Percentiles rank a stretch among this genome's conserved stretches.
Conservation (phyloP, 1,284 basidiomycete species). For the Coniferiporia sulphurascens region DNA sequence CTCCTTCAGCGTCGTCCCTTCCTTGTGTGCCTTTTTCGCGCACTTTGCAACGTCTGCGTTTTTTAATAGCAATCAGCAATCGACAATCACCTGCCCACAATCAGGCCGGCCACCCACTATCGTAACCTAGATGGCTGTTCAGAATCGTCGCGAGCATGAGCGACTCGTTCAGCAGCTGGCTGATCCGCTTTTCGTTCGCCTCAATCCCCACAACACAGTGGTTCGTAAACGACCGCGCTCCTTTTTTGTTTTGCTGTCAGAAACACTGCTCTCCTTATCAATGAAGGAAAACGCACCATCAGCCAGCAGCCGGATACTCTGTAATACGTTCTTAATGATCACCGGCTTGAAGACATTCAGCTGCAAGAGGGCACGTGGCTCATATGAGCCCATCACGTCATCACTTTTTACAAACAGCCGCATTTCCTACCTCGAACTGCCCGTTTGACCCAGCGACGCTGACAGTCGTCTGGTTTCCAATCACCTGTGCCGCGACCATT, state of each 20-base stretch:
- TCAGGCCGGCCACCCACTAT: conserved; percentile 59
- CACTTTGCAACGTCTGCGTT: conserved; percentile 89
- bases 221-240: conserved; percentile 88
- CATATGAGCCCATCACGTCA: conserved; percentile 11
- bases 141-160: conserved; percentile 96
- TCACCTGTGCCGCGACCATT: conserved; percentile 98
- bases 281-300: conserved; percentile 58
- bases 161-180: conserved; percentile 87
- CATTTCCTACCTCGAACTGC: conserved; percentile 80
- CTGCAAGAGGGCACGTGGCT: conserved; percentile 38
- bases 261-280: background rate
- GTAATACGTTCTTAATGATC: conserved; percentile 95
- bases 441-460: conserved; percentile 92
- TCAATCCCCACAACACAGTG: conserved; percentile 96
- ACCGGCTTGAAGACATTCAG: conserved; percentile 99
- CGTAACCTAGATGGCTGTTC: conserved; percentile 91
- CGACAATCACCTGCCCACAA: conserved; percentile 12
- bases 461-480: conserved; percentile 96
- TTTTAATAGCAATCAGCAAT: conserved; percentile 6
- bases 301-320: conserved; percentile 89
- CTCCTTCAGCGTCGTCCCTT: conserved; percentile 94
- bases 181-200: conserved; percentile 94
- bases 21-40: conserved; percentile 99
- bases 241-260: conserved; percentile 32
- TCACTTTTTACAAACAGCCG: conserved; percentile 9